Evolutionary conservation across 768 basidiomycete genomes (phyloP).

Genomic region (Rubroboletus pulcherrimus): DNA sequence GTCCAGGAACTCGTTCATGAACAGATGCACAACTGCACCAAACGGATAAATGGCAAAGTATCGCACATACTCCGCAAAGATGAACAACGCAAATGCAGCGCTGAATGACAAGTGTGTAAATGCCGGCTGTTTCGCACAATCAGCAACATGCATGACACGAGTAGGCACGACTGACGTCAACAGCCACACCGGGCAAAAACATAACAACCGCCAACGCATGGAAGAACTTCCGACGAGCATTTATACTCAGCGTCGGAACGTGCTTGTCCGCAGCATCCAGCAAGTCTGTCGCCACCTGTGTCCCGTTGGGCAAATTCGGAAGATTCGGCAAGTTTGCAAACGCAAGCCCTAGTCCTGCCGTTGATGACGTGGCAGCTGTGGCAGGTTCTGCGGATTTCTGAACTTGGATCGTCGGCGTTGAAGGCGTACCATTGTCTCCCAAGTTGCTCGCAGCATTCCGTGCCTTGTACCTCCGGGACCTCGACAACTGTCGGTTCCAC

Average conservation of each 20-base stretch:
- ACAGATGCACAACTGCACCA: constrained; percentile 87
- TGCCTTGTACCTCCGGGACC: constrained; percentile 65
- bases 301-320: constrained; percentile 51
- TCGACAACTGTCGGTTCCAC: constrained; percentile 88
- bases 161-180: constrained; percentile 65
- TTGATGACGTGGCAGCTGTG: constrained; percentile 10
- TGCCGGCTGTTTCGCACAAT: constrained; percentile 62
- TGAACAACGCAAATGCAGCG: constrained; percentile 91
- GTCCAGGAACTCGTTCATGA: constrained; percentile 97
- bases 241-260: constrained; percentile 84
- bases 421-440: constrained; percentile 35
- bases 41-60: constrained; percentile 99
- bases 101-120: constrained; percentile 96
- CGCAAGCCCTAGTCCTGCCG: constrained; percentile 31
- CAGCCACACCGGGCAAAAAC: constrained; percentile 91
- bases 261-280: constrained; percentile 87
- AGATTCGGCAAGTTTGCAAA: constrained; percentile 50
- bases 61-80: constrained; percentile 94
- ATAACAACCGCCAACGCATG: constrained; percentile 93
- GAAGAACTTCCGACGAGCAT: constrained; percentile 94
- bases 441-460: constrained; percentile 35
- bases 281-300: constrained; percentile 56
- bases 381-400: constrained; percentile 19
- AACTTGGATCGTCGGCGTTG: constrained; percentile 23
- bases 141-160: constrained; percentile 10